Conservation (phyloP, 2,329 filamentous ascomycete genomes). For the Tolypocladium ophioglossoides region DNA sequence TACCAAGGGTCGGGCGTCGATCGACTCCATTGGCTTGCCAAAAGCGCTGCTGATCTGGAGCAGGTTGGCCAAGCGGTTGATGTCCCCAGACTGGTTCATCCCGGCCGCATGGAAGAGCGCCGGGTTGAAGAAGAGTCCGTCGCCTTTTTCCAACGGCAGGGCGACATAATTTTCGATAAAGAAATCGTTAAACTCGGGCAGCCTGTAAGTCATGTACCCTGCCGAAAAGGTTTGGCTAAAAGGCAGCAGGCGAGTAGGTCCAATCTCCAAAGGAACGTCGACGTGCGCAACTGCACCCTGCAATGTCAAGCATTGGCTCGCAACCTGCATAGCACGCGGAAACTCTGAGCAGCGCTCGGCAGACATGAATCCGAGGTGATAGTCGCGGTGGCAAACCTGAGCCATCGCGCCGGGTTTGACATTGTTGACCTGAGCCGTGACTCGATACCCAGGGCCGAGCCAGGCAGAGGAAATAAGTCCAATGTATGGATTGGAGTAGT, state of each 20-base stretch:
- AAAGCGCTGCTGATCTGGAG: slow-evolving; percentile 52
- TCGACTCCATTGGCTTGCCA: slow-evolving; percentile 52
- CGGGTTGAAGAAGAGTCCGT: slow-evolving; percentile 55
- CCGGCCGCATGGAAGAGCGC: slow-evolving; percentile 54
- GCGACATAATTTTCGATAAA: slow-evolving; percentile 43
- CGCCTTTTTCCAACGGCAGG: slow-evolving; percentile 41
- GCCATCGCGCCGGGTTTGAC: slow-evolving; percentile 47
- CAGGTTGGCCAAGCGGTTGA: slow-evolving; percentile 48
- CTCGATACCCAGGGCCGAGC: slow-evolving; percentile 48
- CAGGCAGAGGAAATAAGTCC: slow-evolving; percentile 40
- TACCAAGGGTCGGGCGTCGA: slow-evolving; percentile 40
- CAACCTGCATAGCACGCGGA: slow-evolving; percentile 40
- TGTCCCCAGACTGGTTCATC: slow-evolving; percentile 34
- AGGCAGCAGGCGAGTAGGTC: slow-evolving; percentile 50
- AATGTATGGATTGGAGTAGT: slow-evolving; percentile 52
- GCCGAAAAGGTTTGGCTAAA: slow-evolving; percentile 47
- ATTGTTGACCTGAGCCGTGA: slow-evolving; percentile 54
- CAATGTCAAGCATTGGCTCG: slow-evolving; percentile 47
- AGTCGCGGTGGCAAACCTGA: slow-evolving; percentile 50
- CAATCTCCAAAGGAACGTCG: slow-evolving; percentile 46
- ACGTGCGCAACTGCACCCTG: slow-evolving; percentile 54
- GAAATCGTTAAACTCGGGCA: slow-evolving; percentile 39
- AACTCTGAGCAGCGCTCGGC: slow-evolving; percentile 31
- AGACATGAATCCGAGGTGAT: slow-evolving; percentile 54
- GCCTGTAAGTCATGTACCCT: slow-evolving; percentile 48